Conservation (phyloP, 2,329 filamentous ascomycete species). For the Acarospora socialis region DNA sequence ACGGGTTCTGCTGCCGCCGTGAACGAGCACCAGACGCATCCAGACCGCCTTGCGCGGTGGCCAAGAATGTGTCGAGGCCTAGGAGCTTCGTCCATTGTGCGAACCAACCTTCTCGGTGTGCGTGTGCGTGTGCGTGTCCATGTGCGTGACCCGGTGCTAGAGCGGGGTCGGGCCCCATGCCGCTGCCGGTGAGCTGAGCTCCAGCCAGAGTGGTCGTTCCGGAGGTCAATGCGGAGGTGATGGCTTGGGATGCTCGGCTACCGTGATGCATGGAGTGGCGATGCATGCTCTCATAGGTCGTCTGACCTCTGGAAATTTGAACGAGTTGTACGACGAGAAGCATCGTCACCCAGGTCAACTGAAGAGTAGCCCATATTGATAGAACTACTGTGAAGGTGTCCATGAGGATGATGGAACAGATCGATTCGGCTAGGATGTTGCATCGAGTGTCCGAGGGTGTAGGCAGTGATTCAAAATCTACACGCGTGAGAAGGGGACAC, state of each 20-base stretch:
- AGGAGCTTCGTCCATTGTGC: slow-evolving; percentile 72
- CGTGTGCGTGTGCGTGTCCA: slow-evolving; percentile 33
- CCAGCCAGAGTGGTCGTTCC: slow-evolving; percentile 44
- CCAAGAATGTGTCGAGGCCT: slow-evolving; percentile 85
- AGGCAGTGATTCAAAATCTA: slow-evolving; percentile 50
- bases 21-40: slow-evolving; percentile 13
- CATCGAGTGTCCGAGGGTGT: slow-evolving; percentile 41
- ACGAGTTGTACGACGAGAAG: slow-evolving; percentile 85
- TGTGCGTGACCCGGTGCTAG: slow-evolving; percentile 29
- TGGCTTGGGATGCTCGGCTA: slow-evolving; percentile 39
- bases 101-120: slow-evolving; percentile 51
- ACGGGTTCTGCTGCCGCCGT: slow-evolving; percentile 51
- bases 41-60: slow-evolving; percentile 68
- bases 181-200: slow-evolving; percentile 50
- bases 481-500: background rate
- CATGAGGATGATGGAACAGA: slow-evolving; percentile 65
- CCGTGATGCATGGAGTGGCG: slow-evolving; percentile 50
- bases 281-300: slow-evolving; percentile 93
- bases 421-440: slow-evolving; percentile 55
- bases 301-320: slow-evolving; percentile 83
- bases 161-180: slow-evolving; percentile 50
- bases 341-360: slow-evolving; percentile 96
- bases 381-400: slow-evolving; percentile 76
- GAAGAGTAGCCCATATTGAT: slow-evolving; percentile 63
- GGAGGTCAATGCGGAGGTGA: slow-evolving; percentile 62